Base-by-base conservation (phyloP, 345 rosid species). In the Gossypium sturtianum region DNA sequence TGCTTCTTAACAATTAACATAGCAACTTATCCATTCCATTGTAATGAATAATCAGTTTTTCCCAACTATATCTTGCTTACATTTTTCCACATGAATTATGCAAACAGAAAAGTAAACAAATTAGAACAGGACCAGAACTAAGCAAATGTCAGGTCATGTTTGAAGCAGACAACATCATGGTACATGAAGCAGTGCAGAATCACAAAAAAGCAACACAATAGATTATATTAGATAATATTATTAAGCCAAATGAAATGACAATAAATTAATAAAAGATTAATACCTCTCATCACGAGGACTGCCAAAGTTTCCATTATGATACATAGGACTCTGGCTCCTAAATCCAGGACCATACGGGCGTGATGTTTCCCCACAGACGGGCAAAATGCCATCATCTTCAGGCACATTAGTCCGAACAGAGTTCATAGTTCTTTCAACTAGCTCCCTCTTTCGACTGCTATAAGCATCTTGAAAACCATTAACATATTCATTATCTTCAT, bases 361-460 rank as follows among this genome's bases (percentile, higher is more conserved):
- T 51, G 84, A 58, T 74, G 74, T 81, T 62, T 82, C 85, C 0
- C 77, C 79, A 66, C 25, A 71, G 58, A 74, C 58, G 57, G 86
- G 84, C 56, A 73, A 75, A 70, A 51, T 34, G 68, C 66, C 78
- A 75, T 82, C 86, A 73, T 83, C 90, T 77, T 84, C 88, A 74
- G 86, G 84, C 66, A 79, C 74, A 43, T 84, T 76, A 80, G 75
- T 62, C 49, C 71, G 85, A 80, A 59, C 82, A 79, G 84, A 80
- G 75, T 83, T 48, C 13, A 48, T 3, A 23, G 57, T 25, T 12
- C 82, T 83, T 34, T 82, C 82, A 54, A 48, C 63, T 13, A 45
- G 71, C 74, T 84, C 83, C 77, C 72, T 77, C 75, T 82, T 88
- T 76, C 2, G 78, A 74, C 78, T 43, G 52, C 51, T 69, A 47